Conservation (phyloP, 352 stramenopile species). For the Phytophthora sansomeana region DNA sequence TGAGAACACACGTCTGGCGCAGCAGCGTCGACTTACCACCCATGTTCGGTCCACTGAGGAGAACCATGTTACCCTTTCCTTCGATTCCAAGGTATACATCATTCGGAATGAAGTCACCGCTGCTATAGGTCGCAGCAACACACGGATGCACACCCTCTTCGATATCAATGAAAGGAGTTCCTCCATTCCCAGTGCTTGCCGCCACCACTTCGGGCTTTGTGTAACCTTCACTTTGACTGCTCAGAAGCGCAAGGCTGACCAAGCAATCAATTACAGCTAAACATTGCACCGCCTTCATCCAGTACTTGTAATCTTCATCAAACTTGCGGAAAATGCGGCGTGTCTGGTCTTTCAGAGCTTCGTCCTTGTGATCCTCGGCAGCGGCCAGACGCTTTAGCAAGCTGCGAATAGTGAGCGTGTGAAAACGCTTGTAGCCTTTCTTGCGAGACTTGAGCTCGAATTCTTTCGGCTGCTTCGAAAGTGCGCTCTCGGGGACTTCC, state of each 20-base stretch:
- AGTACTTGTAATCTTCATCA: conserved; percentile 93
- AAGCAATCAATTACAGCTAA: conserved; percentile 96
- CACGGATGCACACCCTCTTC: conserved; percentile 96
- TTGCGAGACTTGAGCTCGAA: conserved; percentile 95
- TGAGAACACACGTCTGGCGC: conserved; percentile 97
- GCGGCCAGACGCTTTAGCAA: conserved; percentile 76
- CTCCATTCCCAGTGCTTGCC: conserved; percentile 49
- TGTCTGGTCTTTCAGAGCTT: conserved; percentile 91
- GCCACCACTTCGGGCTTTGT: conserved; percentile 92
- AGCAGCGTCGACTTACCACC: conserved; percentile 99
- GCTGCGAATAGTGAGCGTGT: conserved; percentile 87
- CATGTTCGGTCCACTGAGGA: conserved; percentile 99
- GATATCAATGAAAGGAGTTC: conserved; percentile 89
- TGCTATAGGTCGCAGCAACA: conserved; percentile 84
- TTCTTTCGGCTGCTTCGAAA: conserved; percentile 93
- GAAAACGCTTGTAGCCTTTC: conserved; percentile 94
- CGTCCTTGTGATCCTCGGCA: conserved; percentile 84
- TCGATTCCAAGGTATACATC: conserved; percentile 91
- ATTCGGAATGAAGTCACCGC: conserved; percentile 97
- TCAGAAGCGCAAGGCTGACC: conserved; percentile 94
- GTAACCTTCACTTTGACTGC: conserved; percentile 93
- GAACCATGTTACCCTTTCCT: conserved; percentile 76
- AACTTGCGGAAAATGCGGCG: conserved; percentile 97
- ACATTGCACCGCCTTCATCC: conserved; percentile 94
- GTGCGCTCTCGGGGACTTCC: conserved; percentile 88